Conservation (phyloP, 345 rosid genomes). For the Eucalyptus sp. region DNA sequence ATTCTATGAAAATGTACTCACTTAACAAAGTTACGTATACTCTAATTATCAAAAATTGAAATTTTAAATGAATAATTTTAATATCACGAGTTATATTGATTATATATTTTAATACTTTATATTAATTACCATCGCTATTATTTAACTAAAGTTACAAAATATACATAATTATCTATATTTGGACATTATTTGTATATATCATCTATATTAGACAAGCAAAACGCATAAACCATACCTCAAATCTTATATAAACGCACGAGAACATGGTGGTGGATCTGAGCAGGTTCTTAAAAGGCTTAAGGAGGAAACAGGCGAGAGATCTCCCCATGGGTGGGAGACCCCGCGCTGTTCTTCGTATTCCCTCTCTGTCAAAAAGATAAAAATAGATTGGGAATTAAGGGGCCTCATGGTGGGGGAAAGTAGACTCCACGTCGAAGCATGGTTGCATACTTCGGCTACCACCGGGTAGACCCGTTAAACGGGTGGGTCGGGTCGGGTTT, state of each 20-base stretch:
- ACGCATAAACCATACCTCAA: neutral
- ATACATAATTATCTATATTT: neutral
- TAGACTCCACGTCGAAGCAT: too few relatives aligned
- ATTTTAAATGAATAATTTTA: neutral
- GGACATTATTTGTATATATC: neutral
- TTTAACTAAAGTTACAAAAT: neutral
- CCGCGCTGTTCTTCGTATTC: accelerated
- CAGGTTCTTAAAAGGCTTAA: accelerated
- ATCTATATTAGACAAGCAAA: neutral
- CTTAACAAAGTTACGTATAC: neutral
- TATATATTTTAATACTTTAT: neutral
- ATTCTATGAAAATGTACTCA: neutral
- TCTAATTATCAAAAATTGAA: neutral
- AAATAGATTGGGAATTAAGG: accelerated
- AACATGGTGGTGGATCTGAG: accelerated
- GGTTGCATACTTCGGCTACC: accelerated
- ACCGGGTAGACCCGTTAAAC: accelerated
- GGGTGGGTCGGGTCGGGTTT: too few relatives aligned
- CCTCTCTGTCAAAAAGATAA: accelerated
- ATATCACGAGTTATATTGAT: neutral
- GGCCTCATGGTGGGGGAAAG: accelerated
- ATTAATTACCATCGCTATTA: neutral
- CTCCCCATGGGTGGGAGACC: accelerated
- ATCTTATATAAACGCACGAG: neutral
- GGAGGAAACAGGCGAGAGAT: accelerated